These are phyloP conservation scores for Zizania latifolia DNA, from an alignment of 176 grass and related monocot genomes.

Conservation along the genomic window DNA sequence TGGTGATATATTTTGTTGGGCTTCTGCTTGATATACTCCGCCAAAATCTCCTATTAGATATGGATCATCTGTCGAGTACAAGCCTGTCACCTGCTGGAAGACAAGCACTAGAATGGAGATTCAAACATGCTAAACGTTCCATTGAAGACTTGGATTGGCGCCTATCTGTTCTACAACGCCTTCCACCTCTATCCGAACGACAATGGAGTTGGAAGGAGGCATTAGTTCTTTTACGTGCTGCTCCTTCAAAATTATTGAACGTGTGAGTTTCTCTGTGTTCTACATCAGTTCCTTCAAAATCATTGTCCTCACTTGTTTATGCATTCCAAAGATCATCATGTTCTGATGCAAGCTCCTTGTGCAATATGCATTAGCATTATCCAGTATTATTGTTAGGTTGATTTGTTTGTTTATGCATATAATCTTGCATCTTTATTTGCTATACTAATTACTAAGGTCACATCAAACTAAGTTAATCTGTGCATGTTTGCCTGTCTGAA, in stretches of 20 bases:
- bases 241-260: conserved; percentile 92
- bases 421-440: background rate
- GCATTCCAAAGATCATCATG: background rate
- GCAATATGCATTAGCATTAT: background rate
- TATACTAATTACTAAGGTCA: conserved; percentile 9
- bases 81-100: conserved; percentile 48
- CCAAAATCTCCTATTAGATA: conserved; percentile 51
- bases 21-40: conserved; percentile 67
- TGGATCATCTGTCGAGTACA: conserved; percentile 42
- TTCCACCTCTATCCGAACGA: conserved; percentile 63
- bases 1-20: conserved; percentile 63
- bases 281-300: conserved; percentile 21
- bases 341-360: background rate
- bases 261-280: conserved; percentile 57
- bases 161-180: conserved; percentile 71
- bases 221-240: conserved; percentile 80
- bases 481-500: background rate
- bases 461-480: background rate
- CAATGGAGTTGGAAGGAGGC: conserved; percentile 97
- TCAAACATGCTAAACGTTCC: conserved; percentile 59
- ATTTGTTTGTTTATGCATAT: background rate
- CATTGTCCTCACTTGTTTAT: conserved; percentile 6
- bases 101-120: conserved; percentile 80
- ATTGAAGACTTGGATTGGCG: conserved; percentile 88
- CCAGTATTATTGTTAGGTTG: background rate